Percentiles rank a stretch among this genome's conserved stretches.
Conservation (phyloP, 306 rosid species). For the Lotus japonicus region DNA sequence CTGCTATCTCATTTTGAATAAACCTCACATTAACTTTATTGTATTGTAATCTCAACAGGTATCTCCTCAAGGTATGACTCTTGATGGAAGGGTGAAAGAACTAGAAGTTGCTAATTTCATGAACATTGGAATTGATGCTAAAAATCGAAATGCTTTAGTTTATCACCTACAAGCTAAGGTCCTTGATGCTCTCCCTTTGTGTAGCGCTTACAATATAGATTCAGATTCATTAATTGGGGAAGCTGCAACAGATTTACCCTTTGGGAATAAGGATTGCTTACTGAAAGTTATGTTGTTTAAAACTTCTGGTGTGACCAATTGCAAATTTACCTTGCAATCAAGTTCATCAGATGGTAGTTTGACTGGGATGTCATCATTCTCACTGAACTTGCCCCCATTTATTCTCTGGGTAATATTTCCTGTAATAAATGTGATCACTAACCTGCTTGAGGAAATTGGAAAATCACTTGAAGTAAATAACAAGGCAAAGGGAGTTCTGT, state of each 20-base stretch:
- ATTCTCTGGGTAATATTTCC: slow-evolving; percentile 71
- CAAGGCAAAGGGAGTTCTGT: slow-evolving; percentile 23
- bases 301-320: slow-evolving; percentile 58
- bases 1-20: slow-evolving; percentile 19
- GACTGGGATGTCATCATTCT: slow-evolving; percentile 48
- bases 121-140: slow-evolving; percentile 34
- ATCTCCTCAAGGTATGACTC: slow-evolving; percentile 48
- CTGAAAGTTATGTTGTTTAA: slow-evolving; percentile 58
- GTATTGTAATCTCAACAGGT: slow-evolving; percentile 47
- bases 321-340: slow-evolving; percentile 45
- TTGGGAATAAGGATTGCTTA: slow-evolving; percentile 37
- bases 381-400: slow-evolving; percentile 61
- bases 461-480: slow-evolving; percentile 35
- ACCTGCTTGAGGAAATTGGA: slow-evolving; percentile 44
- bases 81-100: slow-evolving; percentile 53
- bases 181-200: slow-evolving; percentile 56
- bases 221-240: slow-evolving; percentile 37
- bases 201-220: slow-evolving; percentile 36
- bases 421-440: slow-evolving; percentile 35
- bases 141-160: slow-evolving; percentile 37
- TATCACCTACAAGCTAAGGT: slow-evolving; percentile 60
- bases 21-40: slow-evolving; percentile 29
- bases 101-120: slow-evolving; percentile 55
- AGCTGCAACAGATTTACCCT: slow-evolving; percentile 39
- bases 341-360: slow-evolving; percentile 41